Evolutionary conservation across 176 grass and related monocot genomes (phyloP).

Genomic region (Juncus effusus): DNA sequence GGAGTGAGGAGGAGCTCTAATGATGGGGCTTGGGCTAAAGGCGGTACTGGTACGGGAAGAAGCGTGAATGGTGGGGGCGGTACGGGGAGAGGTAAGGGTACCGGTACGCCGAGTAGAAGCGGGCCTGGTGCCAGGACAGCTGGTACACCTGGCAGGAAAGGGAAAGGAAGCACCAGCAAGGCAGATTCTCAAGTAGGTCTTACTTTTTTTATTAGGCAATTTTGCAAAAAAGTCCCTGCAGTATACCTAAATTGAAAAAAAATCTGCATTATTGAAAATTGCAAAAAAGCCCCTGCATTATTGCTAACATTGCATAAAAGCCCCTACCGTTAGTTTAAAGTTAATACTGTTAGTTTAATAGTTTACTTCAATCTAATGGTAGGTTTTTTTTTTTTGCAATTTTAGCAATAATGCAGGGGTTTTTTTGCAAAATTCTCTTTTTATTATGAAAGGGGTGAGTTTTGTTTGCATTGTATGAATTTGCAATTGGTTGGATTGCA

Average conservation of each 20-base stretch:
- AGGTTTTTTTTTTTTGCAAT: too few relatives aligned
- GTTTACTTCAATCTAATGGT: too few relatives aligned
- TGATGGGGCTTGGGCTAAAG: constrained; percentile 82
- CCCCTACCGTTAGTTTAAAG: too few relatives aligned
- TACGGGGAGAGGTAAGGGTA: constrained; percentile 6
- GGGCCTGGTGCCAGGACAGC: constrained; percentile 53
- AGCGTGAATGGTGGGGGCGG: not conserved
- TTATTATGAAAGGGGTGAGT: not conserved
- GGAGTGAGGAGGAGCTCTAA: constrained; percentile 16
- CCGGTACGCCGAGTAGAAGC: constrained; percentile 8
- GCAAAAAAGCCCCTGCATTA: not conserved
- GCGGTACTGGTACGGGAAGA: constrained; percentile 37
- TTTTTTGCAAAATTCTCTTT: not conserved
- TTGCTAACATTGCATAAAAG: too few relatives aligned
- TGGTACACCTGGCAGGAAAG: constrained; percentile 60
- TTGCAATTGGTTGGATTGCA: constrained; percentile 30
- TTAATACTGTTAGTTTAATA: too few relatives aligned
- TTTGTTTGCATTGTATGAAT: not conserved
- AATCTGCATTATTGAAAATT: too few relatives aligned
- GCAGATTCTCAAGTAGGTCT: constrained; percentile 59
- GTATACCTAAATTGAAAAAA: not conserved
- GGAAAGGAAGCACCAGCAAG: constrained; percentile 76
- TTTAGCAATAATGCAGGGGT: too few relatives aligned
- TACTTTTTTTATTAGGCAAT: not conserved
- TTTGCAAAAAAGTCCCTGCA: too few relatives aligned